Evolutionary conservation across 805 yeast species (phyloP).

Genomic region (Saturnispora kantuleensis): DNA sequence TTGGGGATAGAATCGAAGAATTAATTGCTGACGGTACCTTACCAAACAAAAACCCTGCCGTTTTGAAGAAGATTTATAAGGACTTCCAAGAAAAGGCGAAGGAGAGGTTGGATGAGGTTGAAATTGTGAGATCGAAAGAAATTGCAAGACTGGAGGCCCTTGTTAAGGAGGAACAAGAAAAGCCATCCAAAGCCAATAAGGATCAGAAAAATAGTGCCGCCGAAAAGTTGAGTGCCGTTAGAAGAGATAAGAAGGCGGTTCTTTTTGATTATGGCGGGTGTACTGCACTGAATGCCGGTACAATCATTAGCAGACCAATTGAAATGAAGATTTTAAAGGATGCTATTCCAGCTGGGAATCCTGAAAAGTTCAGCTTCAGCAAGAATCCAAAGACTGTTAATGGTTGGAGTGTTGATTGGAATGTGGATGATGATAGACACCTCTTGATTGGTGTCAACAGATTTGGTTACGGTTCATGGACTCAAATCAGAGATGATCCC

Average conservation of each 20-base stretch:
- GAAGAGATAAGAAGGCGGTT: conserved; percentile 82
- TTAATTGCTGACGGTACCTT: conserved; percentile 84
- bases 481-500: conserved; percentile 91
- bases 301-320: conserved; percentile 70
- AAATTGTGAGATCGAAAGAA: conserved; percentile 44
- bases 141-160: conserved; percentile 50
- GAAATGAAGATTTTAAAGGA: conserved; percentile 64
- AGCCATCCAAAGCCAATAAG: conserved; percentile 23
- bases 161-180: conserved; percentile 45
- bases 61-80: conserved; percentile 64
- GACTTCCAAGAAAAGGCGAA: conserved; percentile 59
- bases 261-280: conserved; percentile 83
- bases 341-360: conserved; percentile 43
- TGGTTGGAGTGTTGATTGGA: conserved; percentile 91
- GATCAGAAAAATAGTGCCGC: conserved; percentile 20
- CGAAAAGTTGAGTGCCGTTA: conserved; percentile 36
- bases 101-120: conserved; percentile 55
- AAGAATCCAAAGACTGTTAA: conserved; percentile 67
- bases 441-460: conserved; percentile 78
- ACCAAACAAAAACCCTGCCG: conserved; percentile 73
- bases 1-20: conserved; percentile 69
- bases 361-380: conserved; percentile 49
- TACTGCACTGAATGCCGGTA: conserved; percentile 83
- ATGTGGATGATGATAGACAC: conserved; percentile 72
- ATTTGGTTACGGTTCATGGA: conserved; percentile 96